Evolutionary conservation across 176 grass and related monocot genomes (phyloP), one percentile per base, ranked within the genome.

Genomic region (Avena eriantha): DNA sequence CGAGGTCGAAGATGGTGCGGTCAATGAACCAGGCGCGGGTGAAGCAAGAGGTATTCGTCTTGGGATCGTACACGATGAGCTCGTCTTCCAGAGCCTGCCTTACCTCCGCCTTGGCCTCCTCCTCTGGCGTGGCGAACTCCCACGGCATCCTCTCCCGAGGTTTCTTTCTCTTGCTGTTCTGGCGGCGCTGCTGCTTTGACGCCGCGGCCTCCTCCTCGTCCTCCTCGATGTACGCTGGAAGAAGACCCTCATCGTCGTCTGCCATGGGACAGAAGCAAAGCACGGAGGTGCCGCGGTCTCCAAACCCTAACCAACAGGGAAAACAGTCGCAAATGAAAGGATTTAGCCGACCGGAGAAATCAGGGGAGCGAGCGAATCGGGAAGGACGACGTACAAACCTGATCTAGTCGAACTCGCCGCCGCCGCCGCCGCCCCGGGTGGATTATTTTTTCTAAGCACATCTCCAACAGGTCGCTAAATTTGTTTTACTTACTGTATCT

Each of bases 51-150:
- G 1, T 7, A 3, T 61, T 34, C 48, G 36, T 21, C 74, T 86
- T 86, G 61, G 83, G 74, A 5, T 75, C 70, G 56, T 49, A 12
- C 48, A 55, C 83, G 73, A 18, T 35, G 29, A 77, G 47, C 48
- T 69, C 54, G 1, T 67, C 0, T 8, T n/a, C 18, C 74, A 69
- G 53, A 24, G n/a, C 75, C 0, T 0, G 0, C 0, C 21, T 23
- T 45, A 3, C 8, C 57, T 10, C n/a, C 15, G 4, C 10, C 57
- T 10, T 64, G 17, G 43, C 56, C 24, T 33, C 7, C 53, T 57
- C 26, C 72, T 85, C 84, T 34, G 33, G 33, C n/a, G 74, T 45
- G 10, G 9, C 22, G 19, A n/a, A 58, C 19, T 58, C 55, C 19
- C 55, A 58, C 19, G 55, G 19, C 55, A 58, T 58, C 55, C 19